These are phyloP conservation scores for Melanomma pulvis-pyrius DNA, from an alignment of 495 filamentous ascomycete genomes.

Conservation along the genomic window DNA sequence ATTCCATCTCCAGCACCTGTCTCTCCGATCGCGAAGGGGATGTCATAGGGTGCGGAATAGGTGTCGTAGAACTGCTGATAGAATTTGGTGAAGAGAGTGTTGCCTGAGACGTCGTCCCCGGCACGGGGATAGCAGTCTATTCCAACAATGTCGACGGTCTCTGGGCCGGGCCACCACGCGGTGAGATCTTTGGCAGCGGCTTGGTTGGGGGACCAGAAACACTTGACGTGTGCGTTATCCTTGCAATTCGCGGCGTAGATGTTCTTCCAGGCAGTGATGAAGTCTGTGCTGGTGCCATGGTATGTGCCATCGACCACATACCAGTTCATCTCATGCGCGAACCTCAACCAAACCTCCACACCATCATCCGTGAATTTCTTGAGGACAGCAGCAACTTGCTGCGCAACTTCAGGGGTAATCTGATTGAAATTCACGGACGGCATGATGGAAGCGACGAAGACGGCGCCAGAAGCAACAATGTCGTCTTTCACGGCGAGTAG, in stretches of 20 bases:
- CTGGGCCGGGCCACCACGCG: constrained; percentile 11
- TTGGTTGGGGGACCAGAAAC: constrained; percentile 16
- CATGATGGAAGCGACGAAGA: constrained; percentile 18
- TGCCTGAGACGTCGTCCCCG: background rate
- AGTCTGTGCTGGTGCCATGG: constrained; percentile 11
- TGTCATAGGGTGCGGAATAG: background rate
- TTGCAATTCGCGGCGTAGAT: constrained; percentile 20
- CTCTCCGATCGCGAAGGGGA: constrained; percentile 17
- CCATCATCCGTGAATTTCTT: constrained; percentile 17
- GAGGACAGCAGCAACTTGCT: constrained; percentile 7
- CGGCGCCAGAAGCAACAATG: constrained; percentile 10
- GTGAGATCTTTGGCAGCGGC: background rate
- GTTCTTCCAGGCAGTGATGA: constrained; percentile 17
- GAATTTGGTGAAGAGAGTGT: background rate
- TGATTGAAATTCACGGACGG: constrained; percentile 10
- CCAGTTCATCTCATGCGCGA: constrained; percentile 22
- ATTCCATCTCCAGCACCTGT: constrained; percentile 4
- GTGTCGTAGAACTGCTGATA: constrained; percentile 11
- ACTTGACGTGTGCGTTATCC: constrained; percentile 2
- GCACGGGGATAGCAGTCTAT: constrained; percentile 15
- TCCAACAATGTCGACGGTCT: constrained; percentile 15
- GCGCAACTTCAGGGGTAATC: background rate
- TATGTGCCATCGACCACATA: constrained; percentile 17
- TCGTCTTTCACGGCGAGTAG: constrained; percentile 6
- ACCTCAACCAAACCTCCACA: constrained; percentile 12